phyloP scores from a whole-genome alignment of 805 yeast genomes.

The Maudiozyma pseudohumilis region DNA sequence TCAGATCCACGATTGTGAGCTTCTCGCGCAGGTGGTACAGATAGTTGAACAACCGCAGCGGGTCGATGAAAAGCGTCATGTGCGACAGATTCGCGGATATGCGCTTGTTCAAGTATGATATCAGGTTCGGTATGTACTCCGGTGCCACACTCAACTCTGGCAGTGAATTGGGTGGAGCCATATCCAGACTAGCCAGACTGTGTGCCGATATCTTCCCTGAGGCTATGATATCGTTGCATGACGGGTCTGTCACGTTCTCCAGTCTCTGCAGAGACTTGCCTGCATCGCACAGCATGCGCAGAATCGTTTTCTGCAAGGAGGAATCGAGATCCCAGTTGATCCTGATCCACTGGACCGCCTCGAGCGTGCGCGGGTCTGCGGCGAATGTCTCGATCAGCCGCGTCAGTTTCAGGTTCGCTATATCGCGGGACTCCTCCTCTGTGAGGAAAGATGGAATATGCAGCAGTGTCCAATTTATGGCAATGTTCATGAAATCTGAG shows the following conservation, averaged over 20 bases:
- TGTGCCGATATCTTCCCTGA: constrained; percentile 18
- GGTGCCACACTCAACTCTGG: constrained; percentile 25
- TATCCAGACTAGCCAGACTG: constrained; percentile 27
- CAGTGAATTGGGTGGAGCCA: constrained; percentile 31
- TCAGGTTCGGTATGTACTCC: constrained; percentile 26
- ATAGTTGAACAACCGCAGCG: constrained; percentile 30
- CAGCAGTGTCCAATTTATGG: constrained; percentile 34
- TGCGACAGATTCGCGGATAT: constrained; percentile 25
- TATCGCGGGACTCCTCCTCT: constrained; percentile 22
- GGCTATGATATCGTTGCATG: constrained; percentile 29
- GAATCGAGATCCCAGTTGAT: constrained; percentile 36
- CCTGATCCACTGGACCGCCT: constrained; percentile 31
- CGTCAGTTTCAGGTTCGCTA: constrained; percentile 26
- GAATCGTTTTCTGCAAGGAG: constrained; percentile 23
- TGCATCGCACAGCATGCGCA: constrained; percentile 21
- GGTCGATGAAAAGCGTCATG: constrained; percentile 34
- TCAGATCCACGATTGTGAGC: constrained; percentile 30
- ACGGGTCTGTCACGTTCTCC: constrained; percentile 35
- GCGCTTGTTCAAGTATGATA: constrained; percentile 19
- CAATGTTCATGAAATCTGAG: constrained; percentile 28
- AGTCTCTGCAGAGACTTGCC: constrained; percentile 27
- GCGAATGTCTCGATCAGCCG: constrained; percentile 22
- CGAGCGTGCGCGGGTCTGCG: constrained; percentile 16
- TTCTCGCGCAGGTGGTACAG: constrained; percentile 25
- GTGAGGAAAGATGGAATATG: constrained; percentile 18